Evolutionary conservation across 305 asterid genomes (phyloP), one percentile per base, ranked within the genome.

Genomic region (Ruellia speciosa): DNA sequence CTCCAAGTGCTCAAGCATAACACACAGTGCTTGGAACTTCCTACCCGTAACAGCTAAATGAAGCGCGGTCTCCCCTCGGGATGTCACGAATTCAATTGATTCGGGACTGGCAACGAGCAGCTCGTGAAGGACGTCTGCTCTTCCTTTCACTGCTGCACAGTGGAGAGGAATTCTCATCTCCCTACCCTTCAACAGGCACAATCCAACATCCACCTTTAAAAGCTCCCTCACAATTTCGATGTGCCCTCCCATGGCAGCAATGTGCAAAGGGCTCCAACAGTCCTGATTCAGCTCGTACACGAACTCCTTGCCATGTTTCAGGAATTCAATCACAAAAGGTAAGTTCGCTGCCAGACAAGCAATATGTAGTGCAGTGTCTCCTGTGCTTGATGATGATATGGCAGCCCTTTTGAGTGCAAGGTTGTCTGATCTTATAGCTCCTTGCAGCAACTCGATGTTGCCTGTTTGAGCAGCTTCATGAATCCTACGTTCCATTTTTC

Each of bases 141-240:
- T 58, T 13, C 81, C 81, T 54, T 53, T 72, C 20, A 50, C 47
- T 12, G 54, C 67, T 12, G 78, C 76, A 33, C 0, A 37, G 12
- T 69, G 78, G 58, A 76, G 74, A 0, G 81, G 78, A 35, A 60
- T 69, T 54, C 49, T 60, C 52, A 62, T 52, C 19, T 69, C 72
- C 52, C 24, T 68, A 3, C 73, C 75, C 48, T 58, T 62, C 15
- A 75, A 16, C 7, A 60, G 17, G 52, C 75, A 65, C 58, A 75
- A 62, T 46, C 39, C 53, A 28, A 31, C n/a, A 20, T 64, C 68
- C 10, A 59, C 39, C 31, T 56, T 62, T 49, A 72, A 11, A 10
- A 72, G 37, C 64, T 69, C 69, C 0, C n/a, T n/a, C n/a, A n/a
- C n/a, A n/a, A n/a, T n/a, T n/a, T n/a, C n/a, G n/a, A 66, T 5